Percentiles rank a stretch among this genome's conserved stretches.
phyloP scores from a whole-genome alignment of 352 stramenopile genomes.

The Phytophthora cactorum region DNA sequence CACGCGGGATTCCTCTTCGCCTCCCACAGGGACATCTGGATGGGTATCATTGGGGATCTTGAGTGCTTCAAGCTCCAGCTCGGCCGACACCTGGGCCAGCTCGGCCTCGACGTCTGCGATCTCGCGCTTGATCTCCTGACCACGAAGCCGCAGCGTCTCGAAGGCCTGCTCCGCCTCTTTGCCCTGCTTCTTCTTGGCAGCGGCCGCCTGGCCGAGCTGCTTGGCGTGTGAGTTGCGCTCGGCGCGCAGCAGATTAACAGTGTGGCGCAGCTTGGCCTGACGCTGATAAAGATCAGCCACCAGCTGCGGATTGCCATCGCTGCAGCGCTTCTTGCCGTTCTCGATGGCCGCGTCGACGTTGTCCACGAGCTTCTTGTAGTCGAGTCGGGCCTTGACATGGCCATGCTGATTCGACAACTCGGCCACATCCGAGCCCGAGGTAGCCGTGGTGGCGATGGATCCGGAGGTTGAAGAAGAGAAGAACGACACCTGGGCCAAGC shows the following conservation, averaged over 20 bases:
- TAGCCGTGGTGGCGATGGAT: conserved; percentile 16
- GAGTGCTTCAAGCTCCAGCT: conserved; percentile 71
- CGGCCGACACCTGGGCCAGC: conserved; percentile 46
- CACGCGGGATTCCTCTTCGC: conserved; percentile 62
- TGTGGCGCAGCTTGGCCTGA: conserved; percentile 58
- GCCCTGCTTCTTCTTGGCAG: conserved; percentile 46
- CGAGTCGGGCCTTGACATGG: conserved; percentile 73
- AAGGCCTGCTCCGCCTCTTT: conserved; percentile 33
- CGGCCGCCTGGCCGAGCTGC: conserved; percentile 50
- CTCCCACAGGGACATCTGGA: conserved; percentile 66
- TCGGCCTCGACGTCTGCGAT: conserved; percentile 53
- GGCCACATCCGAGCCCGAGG: conserved; percentile 7
- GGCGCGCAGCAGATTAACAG: conserved; percentile 62
- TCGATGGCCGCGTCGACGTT: conserved; percentile 59
- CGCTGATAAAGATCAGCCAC: conserved; percentile 73
- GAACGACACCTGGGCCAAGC: not conserved
- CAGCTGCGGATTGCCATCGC: conserved; percentile 64
- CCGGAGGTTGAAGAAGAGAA: conserved; percentile 7
- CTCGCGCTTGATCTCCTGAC: conserved; percentile 62
- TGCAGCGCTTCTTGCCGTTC: conserved; percentile 74
- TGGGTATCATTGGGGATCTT: conserved; percentile 85
- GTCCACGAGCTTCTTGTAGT: conserved; percentile 75
- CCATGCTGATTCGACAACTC: conserved; percentile 52
- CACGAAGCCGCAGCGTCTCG: conserved; percentile 46
- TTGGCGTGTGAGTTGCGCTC: conserved; percentile 77